Evolutionary conservation across 352 stramenopile species (phyloP), one percentile per base, ranked within the genome.

Genomic region (Phytophthora sp.): DNA sequence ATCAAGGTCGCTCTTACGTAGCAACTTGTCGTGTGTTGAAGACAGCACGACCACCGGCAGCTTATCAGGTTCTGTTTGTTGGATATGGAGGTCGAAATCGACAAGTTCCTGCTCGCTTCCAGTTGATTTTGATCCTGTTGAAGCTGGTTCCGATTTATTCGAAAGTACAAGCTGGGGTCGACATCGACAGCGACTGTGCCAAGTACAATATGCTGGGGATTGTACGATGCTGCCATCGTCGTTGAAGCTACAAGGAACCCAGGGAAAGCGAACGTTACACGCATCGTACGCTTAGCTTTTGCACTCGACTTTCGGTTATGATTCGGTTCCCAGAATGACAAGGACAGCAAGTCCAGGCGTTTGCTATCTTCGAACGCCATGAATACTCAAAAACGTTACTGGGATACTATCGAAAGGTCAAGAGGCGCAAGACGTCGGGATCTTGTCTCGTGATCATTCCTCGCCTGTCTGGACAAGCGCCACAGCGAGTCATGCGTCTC

Each of bases 401-500:
- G 7, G 15, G 41, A n/a, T 38, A 26, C 24, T 18, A 30, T 46
- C 45, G 63, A 71, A 71, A 57, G 63, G 57, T 67, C 58, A 54
- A 63, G 21, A 18, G 36, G 20, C 23, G 23, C 3, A 5, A 18
- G 33, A n/a, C 50, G 29, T 47, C 39, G 49, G n/a, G 51, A 75
- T 75, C 67, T 71, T 75, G 62, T 49, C 24, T 26, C 31, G 47
- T 58, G 44, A 42, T 64, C 50, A 72, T 55, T 72, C 20, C 16
- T 21, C 21, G 11, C 13, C 56, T 52, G 15, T 4, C 42, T 33
- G 20, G 24, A 47, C 20, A 49, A 58, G n/a, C 18, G 1, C 12
- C n/a, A n/a, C n/a, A n/a, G n/a, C n/a, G n/a, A 39, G 33, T 23
- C 15, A 95, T 95, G 87, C 82, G 84, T 57, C 86, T 95, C 51